These are phyloP conservation scores for Globisporangium carolinianum DNA, from an alignment of 352 stramenopile genomes.

Conservation along the genomic window DNA sequence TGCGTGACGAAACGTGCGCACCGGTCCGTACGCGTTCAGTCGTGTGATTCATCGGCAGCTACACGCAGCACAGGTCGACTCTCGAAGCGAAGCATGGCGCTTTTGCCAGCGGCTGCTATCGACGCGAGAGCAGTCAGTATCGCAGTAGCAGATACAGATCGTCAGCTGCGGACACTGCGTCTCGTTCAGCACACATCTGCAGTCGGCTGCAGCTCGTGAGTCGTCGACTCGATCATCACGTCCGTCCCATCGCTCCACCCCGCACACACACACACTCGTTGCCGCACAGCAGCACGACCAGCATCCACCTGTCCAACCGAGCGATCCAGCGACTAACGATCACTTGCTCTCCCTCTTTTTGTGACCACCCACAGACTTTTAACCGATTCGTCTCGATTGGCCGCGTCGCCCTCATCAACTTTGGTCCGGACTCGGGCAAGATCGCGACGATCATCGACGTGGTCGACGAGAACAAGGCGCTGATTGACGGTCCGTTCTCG, in stretches of 20 bases:
- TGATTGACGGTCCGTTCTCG: conserved; percentile 95
- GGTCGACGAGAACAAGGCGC: conserved; percentile 97
- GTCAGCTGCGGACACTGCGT: too few relatives aligned
- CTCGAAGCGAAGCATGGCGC: too few relatives aligned
- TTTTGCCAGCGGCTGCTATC: too few relatives aligned
- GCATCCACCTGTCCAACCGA: neutral
- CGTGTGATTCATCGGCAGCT: too few relatives aligned
- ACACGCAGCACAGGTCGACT: too few relatives aligned
- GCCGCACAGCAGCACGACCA: neutral
- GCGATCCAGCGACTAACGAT: neutral
- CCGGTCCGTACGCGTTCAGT: too few relatives aligned
- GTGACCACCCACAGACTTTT: conserved; percentile 83
- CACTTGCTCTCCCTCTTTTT: neutral
- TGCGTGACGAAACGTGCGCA: too few relatives aligned
- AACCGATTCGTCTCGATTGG: conserved; percentile 99
- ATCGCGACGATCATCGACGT: conserved; percentile 99
- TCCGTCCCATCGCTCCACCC: neutral
- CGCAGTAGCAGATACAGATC: too few relatives aligned
- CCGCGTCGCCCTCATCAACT: conserved; percentile 98
- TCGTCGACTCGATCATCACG: neutral
- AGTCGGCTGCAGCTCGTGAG: too few relatives aligned
- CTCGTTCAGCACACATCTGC: too few relatives aligned
- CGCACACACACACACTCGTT: neutral
- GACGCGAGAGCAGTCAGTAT: too few relatives aligned
- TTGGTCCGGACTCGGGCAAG: conserved; percentile 96